These are phyloP conservation scores for Scheffersomyces titani DNA, from an alignment of 1,139 yeast genomes.

Conservation along the genomic window DNA sequence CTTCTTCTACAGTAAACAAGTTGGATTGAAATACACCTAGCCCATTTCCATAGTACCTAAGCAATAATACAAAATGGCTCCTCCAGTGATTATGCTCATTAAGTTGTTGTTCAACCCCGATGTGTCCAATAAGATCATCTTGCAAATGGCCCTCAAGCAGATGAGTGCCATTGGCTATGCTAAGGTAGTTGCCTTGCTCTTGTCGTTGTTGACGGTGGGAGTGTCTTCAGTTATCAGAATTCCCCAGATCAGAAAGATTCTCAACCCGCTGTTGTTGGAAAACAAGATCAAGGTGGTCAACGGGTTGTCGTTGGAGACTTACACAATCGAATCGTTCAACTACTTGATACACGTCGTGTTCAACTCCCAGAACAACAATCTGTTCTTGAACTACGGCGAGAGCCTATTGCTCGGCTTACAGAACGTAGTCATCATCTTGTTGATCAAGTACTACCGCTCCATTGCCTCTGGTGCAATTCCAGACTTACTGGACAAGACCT, in stretches of 20 bases:
- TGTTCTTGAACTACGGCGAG: constrained; percentile 47
- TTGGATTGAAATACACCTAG: neutral
- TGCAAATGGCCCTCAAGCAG: constrained; percentile 42
- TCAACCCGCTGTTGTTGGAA: constrained; percentile 27
- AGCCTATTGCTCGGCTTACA: constrained; percentile 42
- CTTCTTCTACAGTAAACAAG: neutral
- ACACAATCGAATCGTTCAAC: constrained; percentile 39
- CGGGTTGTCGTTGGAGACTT: constrained; percentile 41
- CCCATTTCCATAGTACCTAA: neutral
- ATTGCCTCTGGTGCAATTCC: constrained; percentile 21
- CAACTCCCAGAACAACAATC: constrained; percentile 36
- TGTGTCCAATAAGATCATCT: constrained; percentile 40
- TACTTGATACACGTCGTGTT: constrained; percentile 44
- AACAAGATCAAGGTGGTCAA: constrained; percentile 34
- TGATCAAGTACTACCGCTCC: constrained; percentile 38
- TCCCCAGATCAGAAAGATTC: constrained; percentile 45
- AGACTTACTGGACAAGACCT: constrained; percentile 9
- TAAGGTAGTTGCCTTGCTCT: constrained; percentile 33
- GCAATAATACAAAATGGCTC: neutral
- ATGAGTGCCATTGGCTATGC: constrained; percentile 38
- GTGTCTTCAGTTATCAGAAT: constrained; percentile 43
- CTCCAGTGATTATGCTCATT: constrained; percentile 17
- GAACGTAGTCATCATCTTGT: constrained; percentile 37
- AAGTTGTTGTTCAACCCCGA: constrained; percentile 42
- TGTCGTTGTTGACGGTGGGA: constrained; percentile 41